These are phyloP conservation scores for Brassica cretica DNA, from an alignment of 345 rosid genomes.

Conservation along the genomic window DNA sequence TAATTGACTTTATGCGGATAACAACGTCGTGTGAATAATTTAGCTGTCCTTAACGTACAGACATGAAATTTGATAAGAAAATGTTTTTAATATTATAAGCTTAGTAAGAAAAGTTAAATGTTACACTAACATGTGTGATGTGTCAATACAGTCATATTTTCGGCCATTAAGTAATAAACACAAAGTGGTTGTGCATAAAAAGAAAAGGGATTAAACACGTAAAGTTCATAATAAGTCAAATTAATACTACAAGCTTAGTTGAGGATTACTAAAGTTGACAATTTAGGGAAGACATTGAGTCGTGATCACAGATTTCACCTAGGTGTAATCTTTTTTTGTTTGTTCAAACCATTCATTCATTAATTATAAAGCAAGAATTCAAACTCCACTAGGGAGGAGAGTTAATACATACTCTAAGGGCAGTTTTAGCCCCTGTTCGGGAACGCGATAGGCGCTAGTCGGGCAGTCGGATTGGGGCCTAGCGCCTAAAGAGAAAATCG, in stretches of 20 bases:
- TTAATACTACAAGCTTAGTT: slow-evolving; percentile 7
- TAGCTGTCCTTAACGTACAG: slow-evolving; percentile 17
- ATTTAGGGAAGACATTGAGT: neutral
- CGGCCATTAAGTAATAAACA: slow-evolving; percentile 8
- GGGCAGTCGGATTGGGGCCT: too few species aligned
- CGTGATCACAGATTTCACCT: neutral
- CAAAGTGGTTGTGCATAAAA: neutral
- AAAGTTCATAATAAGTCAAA: slow-evolving; percentile 10
- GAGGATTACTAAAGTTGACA: neutral
- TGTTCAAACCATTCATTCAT: too few species aligned
- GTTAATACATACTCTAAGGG: too few species aligned
- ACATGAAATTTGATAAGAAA: slow-evolving; percentile 12
- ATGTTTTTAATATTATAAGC: neutral
- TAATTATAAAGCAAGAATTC: too few species aligned
- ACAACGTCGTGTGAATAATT: neutral
- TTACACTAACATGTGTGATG: slow-evolving; percentile 14
- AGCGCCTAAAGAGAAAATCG: too few species aligned
- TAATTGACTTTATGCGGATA: neutral
- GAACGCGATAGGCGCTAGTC: too few species aligned
- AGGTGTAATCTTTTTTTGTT: slow-evolving; percentile 25
- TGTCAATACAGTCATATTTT: slow-evolving; percentile 25
- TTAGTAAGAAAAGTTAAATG: neutral
- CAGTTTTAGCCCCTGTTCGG: too few species aligned
- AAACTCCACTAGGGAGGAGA: too few species aligned
- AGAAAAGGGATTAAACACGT: neutral